Conservation (phyloP, 2,329 filamentous ascomycete species). For the Elsinoe ampelina region DNA sequence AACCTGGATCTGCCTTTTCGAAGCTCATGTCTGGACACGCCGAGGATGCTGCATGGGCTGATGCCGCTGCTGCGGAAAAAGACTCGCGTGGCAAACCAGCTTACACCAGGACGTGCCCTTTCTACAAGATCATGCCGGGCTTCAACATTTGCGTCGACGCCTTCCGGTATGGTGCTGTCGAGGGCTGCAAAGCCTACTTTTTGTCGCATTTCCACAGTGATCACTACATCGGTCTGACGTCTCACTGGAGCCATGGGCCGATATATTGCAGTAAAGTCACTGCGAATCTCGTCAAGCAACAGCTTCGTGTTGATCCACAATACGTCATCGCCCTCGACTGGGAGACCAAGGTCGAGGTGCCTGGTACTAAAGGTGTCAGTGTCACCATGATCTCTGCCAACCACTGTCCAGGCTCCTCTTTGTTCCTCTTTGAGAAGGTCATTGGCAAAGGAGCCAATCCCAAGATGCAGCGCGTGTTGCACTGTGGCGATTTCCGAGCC, state of each 20-base stretch:
- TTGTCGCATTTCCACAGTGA: constrained; percentile 97
- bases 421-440: constrained; percentile 84
- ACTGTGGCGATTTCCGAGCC: constrained; percentile 93
- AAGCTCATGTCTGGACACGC: constrained; percentile 88
- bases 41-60: constrained; percentile 83
- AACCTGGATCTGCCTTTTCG: constrained; percentile 65
- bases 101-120: constrained; percentile 85
- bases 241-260: constrained; percentile 82
- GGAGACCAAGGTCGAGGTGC: constrained; percentile 68
- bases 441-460: constrained; percentile 51
- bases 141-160: constrained; percentile 92
- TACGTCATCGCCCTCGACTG: constrained; percentile 83
- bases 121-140: constrained; percentile 95
- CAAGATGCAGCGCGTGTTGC: constrained; percentile 68
- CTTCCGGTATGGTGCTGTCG: constrained; percentile 86
- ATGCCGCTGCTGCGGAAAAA: constrained; percentile 69
- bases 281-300: constrained; percentile 76
- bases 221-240: constrained; percentile 85
- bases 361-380: constrained; percentile 68
- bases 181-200: constrained; percentile 90
- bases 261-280: constrained; percentile 96
- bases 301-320: constrained; percentile 74
- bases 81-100: constrained; percentile 75
- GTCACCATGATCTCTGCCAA: constrained; percentile 97
- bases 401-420: constrained; percentile 87